Conservation (phyloP, 169 alveolate species). For the Theileria orientalis region DNA sequence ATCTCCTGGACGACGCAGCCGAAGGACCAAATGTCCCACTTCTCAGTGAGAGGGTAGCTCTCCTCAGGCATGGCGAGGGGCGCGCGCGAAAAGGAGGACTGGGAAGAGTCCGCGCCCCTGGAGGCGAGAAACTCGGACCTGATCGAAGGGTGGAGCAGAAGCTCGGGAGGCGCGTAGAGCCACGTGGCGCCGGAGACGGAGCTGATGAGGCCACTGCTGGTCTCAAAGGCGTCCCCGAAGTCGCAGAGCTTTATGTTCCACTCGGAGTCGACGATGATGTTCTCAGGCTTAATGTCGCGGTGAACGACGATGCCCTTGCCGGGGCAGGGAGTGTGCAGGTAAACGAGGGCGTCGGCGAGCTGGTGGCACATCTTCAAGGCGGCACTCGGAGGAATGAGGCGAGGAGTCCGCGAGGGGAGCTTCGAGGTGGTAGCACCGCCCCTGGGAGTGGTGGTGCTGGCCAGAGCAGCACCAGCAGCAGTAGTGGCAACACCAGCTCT, state of each 20-base stretch:
- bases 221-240: slow-evolving; percentile 84
- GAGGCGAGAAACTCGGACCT: slow-evolving; percentile 41
- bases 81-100: background rate
- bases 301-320: slow-evolving; percentile 75
- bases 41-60: slow-evolving; percentile 65
- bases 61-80: slow-evolving; percentile 21
- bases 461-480: slow-evolving; percentile 17
- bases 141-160: slow-evolving; percentile 76
- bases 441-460: slow-evolving; percentile 25
- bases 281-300: slow-evolving; percentile 83
- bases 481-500: background rate
- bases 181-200: slow-evolving; percentile 88
- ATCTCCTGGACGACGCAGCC: slow-evolving; percentile 84
- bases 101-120: slow-evolving; percentile 14
- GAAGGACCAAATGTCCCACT: slow-evolving; percentile 86
- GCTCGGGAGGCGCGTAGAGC: slow-evolving; percentile 89
- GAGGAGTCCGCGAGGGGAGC: background rate
- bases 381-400: slow-evolving; percentile 7
- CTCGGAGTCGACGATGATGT: slow-evolving; percentile 69
- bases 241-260: slow-evolving; percentile 81
- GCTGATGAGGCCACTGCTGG: slow-evolving; percentile 75
- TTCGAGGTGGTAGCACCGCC: background rate
- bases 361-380: slow-evolving; percentile 84
- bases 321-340: slow-evolving; percentile 80
- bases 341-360: slow-evolving; percentile 77